Evolutionary conservation across 768 basidiomycete species (phyloP), one percentile per base, ranked within the genome.

Genomic region (Cystofilobasidium bisporidii): DNA sequence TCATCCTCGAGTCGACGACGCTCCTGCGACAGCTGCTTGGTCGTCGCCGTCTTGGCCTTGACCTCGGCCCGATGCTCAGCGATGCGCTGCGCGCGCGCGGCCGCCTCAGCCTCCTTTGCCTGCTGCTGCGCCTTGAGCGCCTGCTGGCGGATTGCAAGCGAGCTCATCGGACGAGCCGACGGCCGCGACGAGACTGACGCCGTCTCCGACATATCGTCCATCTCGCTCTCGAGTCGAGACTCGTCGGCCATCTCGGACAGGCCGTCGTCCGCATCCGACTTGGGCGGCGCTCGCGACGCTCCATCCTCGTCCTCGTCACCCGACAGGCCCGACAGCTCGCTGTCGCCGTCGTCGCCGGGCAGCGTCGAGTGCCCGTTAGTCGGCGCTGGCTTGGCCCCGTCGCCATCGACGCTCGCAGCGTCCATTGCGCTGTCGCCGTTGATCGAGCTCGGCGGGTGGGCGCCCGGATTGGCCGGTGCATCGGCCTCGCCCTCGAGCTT

Each of bases 1-100:
- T 96, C 93, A 74, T 94, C 93, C 65, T 89, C 86, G 18, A 93
- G 81, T 60, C 87, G 83, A 38, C 88, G 87, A 73, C 86, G 87
- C 73, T 93, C 91, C 18, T 87, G 86, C 69, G 85, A 78, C 8
- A 89, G 87, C 73, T 88, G 87, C 77, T 89, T 91, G 71, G 84
- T 82, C 30, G 87, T 87, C 1, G 86, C 85, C 72, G 85, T 84
- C 77, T 89, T 90, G 24, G 82, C 83, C 45, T 88, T 82, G 6
- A 86, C 87, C 24, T 85, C 83, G 76, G 89, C 88, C 64, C 89
- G 83, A 75, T 89, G 87, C 75, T 90, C 90, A 6, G 88, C 85
- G 71, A 85, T 83, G 9, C 81, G 80, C 76, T 57, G 85, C 82
- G 56, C 84, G 80, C 30, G 79, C 77, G 73, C 80, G 58, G 72